Conservation (phyloP, 805 yeast genomes). For the Starmerella kuoi region DNA sequence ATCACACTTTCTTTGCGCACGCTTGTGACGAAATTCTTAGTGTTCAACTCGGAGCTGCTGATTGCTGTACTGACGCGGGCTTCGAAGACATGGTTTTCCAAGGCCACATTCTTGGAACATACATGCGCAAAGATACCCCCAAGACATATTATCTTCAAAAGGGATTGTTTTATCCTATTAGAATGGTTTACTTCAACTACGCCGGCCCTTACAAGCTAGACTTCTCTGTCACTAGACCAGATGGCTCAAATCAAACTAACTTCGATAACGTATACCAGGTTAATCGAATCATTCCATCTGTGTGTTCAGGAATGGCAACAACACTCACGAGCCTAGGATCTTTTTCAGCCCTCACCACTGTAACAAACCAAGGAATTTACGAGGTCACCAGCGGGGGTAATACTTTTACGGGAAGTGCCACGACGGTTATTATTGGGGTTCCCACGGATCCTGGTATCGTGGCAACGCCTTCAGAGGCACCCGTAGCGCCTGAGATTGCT, state of each 20-base stretch:
- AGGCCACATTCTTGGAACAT: neutral
- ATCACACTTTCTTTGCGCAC: neutral
- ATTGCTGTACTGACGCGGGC: neutral
- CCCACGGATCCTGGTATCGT: no score
- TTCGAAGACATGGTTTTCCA: neutral
- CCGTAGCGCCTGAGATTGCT: no score
- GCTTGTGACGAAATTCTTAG: neutral
- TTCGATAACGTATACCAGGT: neutral
- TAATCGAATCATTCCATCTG: neutral
- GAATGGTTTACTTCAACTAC: neutral
- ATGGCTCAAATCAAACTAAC: neutral
- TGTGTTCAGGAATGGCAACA: neutral
- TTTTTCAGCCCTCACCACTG: neutral
- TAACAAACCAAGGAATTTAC: no score
- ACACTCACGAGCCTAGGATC: neutral
- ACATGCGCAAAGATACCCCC: neutral
- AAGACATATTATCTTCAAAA: neutral
- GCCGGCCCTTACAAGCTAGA: neutral
- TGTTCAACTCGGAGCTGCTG: neutral
- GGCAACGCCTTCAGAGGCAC: no score
- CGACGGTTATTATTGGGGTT: no score
- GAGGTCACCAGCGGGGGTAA: no score
- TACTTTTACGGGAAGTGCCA: no score
- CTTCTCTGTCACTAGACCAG: neutral
- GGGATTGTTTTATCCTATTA: neutral